Evolutionary conservation across 2,329 filamentous ascomycete species (phyloP).

Genomic region (Sarocladium strictum): DNA sequence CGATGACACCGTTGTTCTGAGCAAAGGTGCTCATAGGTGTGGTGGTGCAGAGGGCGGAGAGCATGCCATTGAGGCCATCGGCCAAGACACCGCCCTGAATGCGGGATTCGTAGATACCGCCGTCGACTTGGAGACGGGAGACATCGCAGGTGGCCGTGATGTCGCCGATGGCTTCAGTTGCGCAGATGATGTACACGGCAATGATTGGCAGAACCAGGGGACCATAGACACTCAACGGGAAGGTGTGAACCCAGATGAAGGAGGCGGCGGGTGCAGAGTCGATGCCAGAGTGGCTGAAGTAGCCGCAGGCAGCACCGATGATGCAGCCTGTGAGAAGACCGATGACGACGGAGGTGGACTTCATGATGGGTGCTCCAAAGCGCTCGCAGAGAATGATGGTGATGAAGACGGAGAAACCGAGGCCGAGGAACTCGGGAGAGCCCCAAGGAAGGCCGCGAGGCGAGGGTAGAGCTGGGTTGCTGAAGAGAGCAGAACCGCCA

Average conservation of each 20-base stretch:
- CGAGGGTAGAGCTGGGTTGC: slow-evolving; percentile 56
- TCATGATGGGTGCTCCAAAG: slow-evolving; percentile 80
- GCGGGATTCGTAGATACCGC: slow-evolving; percentile 64
- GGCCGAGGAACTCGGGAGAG: slow-evolving; percentile 67
- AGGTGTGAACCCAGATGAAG: slow-evolving; percentile 76
- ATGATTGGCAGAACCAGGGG: slow-evolving; percentile 68
- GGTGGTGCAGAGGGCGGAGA: slow-evolving; percentile 72
- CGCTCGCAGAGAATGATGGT: slow-evolving; percentile 77
- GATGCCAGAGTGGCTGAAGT: slow-evolving; percentile 70
- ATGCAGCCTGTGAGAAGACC: slow-evolving; percentile 71
- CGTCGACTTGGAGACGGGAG: slow-evolving; percentile 67
- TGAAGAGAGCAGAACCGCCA: slow-evolving; percentile 54
- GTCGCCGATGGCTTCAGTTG: slow-evolving; percentile 75
- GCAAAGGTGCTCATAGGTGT: slow-evolving; percentile 77
- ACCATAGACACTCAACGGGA: slow-evolving; percentile 64
- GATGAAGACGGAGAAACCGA: slow-evolving; percentile 74
- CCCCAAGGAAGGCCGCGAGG: slow-evolving; percentile 74
- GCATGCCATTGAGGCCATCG: slow-evolving; percentile 68
- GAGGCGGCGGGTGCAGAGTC: slow-evolving; percentile 63
- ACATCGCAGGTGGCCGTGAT: slow-evolving; percentile 80
- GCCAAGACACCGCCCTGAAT: slow-evolving; percentile 76
- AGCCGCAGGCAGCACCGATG: slow-evolving; percentile 70
- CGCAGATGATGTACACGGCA: slow-evolving; percentile 64
- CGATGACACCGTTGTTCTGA: slow-evolving; percentile 81
- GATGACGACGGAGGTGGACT: slow-evolving; percentile 69